A percentile compares a stretch with the other conserved stretches of the same genome.
phyloP scores from a whole-genome alignment of 768 basidiomycete genomes.

The Terana coerulea region DNA sequence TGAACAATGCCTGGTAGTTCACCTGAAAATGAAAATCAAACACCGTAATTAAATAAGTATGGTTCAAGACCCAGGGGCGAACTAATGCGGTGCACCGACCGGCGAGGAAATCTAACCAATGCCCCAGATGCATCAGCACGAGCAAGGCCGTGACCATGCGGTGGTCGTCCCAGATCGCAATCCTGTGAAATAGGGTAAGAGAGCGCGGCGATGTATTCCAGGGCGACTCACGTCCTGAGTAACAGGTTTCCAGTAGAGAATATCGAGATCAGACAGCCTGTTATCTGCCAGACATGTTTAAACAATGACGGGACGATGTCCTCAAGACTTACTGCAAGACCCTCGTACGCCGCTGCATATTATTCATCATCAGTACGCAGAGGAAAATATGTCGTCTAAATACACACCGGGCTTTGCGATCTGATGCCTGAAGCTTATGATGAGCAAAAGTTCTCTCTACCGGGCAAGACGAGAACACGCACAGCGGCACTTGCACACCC shows the following conservation, averaged over 20 bases:
- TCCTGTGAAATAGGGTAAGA: neutral
- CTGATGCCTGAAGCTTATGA: neutral
- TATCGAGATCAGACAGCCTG: neutral
- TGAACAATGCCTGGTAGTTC: neutral
- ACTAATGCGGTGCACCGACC: neutral
- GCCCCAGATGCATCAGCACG: neutral
- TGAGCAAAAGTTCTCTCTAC: neutral
- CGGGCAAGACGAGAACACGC: neutral
- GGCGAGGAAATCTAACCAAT: neutral
- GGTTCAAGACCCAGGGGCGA: no score
- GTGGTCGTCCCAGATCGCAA: neutral
- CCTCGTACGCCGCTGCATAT: neutral
- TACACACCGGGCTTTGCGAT: neutral
- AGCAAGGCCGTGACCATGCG: neutral
- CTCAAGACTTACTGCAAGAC: neutral
- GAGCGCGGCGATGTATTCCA: neutral
- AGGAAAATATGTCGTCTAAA: neutral
- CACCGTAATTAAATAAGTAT: no score
- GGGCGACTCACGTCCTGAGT: neutral
- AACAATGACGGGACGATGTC: no score
- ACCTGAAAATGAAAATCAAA: neutral
- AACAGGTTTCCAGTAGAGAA: slow-evolving; percentile 2
- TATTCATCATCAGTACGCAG: neutral
- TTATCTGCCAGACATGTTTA: slow-evolving; percentile 1
- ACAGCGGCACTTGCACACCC: neutral